A percentile compares a stretch with the other conserved stretches of the same genome.
phyloP scores from a whole-genome alignment of 2,329 filamentous ascomycete species.

The Penicillium sp. region DNA sequence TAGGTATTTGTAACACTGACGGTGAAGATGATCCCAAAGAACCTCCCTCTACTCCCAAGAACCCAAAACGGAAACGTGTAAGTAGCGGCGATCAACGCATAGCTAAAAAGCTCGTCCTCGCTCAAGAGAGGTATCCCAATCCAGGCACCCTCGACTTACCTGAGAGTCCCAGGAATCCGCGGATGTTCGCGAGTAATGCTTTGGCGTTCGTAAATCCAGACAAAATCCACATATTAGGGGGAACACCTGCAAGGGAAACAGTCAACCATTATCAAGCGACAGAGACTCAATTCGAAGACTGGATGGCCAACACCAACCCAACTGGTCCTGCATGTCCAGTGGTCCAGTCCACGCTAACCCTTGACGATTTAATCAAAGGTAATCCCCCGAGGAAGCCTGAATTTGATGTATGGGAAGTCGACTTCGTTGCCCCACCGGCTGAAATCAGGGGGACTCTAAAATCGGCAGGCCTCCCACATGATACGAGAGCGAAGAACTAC shows the following conservation, averaged over 20 bases:
- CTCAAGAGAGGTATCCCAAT: neutral
- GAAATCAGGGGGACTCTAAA: neutral
- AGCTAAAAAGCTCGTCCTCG: neutral
- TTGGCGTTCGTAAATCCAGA: neutral
- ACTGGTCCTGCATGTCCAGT: neutral
- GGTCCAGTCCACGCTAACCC: neutral
- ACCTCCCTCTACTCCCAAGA: no score
- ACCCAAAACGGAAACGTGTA: no score
- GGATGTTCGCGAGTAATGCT: fast-evolving
- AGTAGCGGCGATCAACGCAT: no score
- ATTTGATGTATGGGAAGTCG: neutral
- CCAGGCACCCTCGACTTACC: neutral
- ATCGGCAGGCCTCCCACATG: neutral
- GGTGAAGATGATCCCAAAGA: neutral
- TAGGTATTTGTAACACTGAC: neutral
- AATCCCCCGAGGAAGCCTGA: fast-evolving
- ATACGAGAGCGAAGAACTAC: fast-evolving
- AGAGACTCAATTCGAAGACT: neutral
- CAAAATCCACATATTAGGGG: neutral
- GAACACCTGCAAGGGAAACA: neutral
- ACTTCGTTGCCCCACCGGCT: neutral
- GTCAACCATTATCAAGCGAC: fast-evolving
- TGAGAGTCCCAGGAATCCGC: fast-evolving
- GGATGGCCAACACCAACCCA: neutral
- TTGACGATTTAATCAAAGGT: fast-evolving